Conservation (phyloP, 176 grass and related monocot genomes). For the Carex cristatella region DNA sequence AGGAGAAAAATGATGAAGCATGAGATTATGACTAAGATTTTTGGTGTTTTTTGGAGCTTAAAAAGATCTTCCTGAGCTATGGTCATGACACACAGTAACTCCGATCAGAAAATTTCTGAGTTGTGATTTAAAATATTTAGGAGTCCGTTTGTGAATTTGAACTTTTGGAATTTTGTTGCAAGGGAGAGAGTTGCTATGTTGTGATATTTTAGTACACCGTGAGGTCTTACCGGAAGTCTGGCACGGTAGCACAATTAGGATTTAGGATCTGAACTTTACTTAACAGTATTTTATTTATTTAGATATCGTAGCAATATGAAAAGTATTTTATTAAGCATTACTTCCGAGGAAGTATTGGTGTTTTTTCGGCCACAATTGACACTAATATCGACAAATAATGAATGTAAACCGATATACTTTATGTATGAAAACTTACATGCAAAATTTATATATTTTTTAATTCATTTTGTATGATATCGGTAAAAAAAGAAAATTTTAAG, state of each 20-base stretch:
- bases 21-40: slow-evolving; percentile 19
- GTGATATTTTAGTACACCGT: not conserved
- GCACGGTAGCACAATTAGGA: not conserved
- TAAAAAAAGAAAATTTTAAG: too few species aligned
- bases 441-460: too few species aligned
- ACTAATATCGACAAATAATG: too few species aligned
- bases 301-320: too few species aligned
- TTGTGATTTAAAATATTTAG: not conserved
- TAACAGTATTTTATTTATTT: too few species aligned
- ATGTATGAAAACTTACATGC: too few species aligned
- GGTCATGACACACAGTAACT: not conserved
- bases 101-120: not conserved
- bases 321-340: not conserved
- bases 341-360: not conserved
- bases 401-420: too few species aligned
- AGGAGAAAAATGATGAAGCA: slow-evolving; percentile 24
- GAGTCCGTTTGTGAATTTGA: not conserved
- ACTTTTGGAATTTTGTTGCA: not conserved
- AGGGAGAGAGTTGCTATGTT: not conserved
- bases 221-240: not conserved
- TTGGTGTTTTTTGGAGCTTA: not conserved
- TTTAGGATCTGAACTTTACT: too few species aligned
- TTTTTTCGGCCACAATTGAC: too few species aligned
- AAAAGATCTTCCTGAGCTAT: not conserved
- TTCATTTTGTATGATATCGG: too few species aligned